Conservation (phyloP, 768 basidiomycete genomes). For the Phlebiopsis gigantea region DNA sequence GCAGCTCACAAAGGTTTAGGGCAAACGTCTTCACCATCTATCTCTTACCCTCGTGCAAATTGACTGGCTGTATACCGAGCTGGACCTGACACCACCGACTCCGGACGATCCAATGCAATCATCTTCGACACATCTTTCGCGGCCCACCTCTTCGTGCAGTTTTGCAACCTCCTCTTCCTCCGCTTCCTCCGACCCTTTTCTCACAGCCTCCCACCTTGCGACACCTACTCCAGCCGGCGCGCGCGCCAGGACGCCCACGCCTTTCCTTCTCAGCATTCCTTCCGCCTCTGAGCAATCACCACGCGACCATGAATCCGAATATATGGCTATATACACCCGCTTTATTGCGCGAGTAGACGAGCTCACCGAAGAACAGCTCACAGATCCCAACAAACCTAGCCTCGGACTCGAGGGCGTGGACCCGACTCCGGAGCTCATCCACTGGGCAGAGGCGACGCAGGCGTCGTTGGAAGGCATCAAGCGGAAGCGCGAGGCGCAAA, state of each 20-base stretch:
- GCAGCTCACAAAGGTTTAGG: constrained; percentile 31
- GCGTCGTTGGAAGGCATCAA: constrained; percentile 68
- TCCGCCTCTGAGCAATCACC: neutral
- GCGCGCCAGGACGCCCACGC: constrained; percentile 24
- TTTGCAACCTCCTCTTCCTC: constrained; percentile 15
- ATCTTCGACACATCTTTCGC: constrained; percentile 18
- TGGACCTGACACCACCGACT: constrained; percentile 65
- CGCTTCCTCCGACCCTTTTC: constrained; percentile 31
- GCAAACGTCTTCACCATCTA: constrained; percentile 62
- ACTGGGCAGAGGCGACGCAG: constrained; percentile 60
- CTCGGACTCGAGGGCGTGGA: constrained; percentile 71
- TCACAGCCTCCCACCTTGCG: constrained; percentile 27
- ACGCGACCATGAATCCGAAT: constrained; percentile 28
- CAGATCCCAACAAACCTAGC: constrained; percentile 30
- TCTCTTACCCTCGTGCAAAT: constrained; percentile 66
- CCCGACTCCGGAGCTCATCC: constrained; percentile 68
- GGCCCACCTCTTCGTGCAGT: constrained; percentile 28
- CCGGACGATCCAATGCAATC: constrained; percentile 37
- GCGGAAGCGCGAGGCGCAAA: constrained; percentile 69
- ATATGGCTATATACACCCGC: constrained; percentile 53
- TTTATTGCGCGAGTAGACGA: constrained; percentile 63
- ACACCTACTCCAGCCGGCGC: constrained; percentile 30
- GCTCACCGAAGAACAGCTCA: constrained; percentile 43
- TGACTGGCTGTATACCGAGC: constrained; percentile 77
- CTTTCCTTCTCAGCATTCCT: constrained; percentile 32